phyloP scores from a whole-genome alignment of 78 protist species.

The Parvularia atlantis region DNA sequence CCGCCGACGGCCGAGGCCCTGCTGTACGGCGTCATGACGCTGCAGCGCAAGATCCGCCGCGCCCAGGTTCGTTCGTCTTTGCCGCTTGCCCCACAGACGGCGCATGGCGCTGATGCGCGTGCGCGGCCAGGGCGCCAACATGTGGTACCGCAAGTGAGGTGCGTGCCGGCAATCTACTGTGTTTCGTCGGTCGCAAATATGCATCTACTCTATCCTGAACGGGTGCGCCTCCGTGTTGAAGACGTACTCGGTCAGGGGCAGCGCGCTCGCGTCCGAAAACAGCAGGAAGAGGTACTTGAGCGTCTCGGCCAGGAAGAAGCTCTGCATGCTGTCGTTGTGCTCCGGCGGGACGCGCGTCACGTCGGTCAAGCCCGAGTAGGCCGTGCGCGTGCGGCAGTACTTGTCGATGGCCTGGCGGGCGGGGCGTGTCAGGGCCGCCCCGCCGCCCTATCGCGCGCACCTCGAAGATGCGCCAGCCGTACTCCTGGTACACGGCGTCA shows the following conservation, averaged over 20 bases:
- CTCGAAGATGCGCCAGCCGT: conserved; percentile 41
- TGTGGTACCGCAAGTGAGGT: conserved; percentile 42
- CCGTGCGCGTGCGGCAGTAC: neutral
- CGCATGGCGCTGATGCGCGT: no score
- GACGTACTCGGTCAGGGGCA: conserved; percentile 55
- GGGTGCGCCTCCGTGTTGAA: conserved; percentile 85
- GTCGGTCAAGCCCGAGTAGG: conserved; percentile 15
- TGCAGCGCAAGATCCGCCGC: conserved; percentile 79
- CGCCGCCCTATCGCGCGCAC: no score
- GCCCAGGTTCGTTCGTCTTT: conserved; percentile 8
- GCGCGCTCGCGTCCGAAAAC: conserved; percentile 19
- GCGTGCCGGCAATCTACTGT: no score
- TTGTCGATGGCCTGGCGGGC: conserved; percentile 1
- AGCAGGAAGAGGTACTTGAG: conserved; percentile 58
- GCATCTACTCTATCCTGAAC: no score
- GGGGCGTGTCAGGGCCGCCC: no score
- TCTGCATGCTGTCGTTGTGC: neutral
- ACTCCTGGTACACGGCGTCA: conserved; percentile 19
- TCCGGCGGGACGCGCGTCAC: neutral
- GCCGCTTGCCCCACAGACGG: no score
- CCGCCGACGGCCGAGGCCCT: conserved; percentile 97
- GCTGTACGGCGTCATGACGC: conserved; percentile 76
- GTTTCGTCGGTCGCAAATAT: no score
- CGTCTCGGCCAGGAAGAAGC: conserved; percentile 66
- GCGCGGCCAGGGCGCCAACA: no score